Evolutionary conservation across 2,329 filamentous ascomycete genomes (phyloP), one percentile per base, ranked within the genome.

Genomic region (Capronia americana): DNA sequence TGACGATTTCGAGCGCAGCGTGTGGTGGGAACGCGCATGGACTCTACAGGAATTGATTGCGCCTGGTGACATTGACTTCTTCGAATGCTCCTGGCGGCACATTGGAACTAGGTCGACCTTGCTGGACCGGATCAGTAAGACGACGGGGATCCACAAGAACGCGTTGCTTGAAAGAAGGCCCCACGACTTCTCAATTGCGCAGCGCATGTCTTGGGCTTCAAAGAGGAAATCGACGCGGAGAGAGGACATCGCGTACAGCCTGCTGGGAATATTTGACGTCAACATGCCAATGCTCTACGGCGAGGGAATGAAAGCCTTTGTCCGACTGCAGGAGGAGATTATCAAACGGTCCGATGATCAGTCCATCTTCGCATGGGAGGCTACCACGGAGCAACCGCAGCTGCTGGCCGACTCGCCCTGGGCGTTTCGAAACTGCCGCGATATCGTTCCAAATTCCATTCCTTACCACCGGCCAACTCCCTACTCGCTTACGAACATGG

Each of bases 1-100:
- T 2, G 24, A 24, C 23, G 20, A 23, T 26, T 51, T 51, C 24
- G 48, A 51, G 14, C 48, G 48, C 20, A 51, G 48, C 48, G 48
- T 51, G 10, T 51, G 48, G 48, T 51, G 20, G 20, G 48, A 51
- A 72, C 32, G 38, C 17, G 73, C 73, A 14, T 74, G 71, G 73
- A 75, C 73, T 1, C 63, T 75, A 8, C 73, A 74, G 58, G 72
- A 75, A 60, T 68, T 75, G 20, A 65, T 75, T 10, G 73, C 73
- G 12, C 74, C 74, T 8, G 38, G 23, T 11, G 30, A 64, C 34
- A 63, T 75, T 8, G 30, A 51, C 14, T 74, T 75, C 54, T 70
- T 64, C 53, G 62, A 66, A 32, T n/a, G n/a, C 24, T 46, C 67
- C 6, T 67, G 66, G 62, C 41, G 54, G 2, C 51, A 26, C 56